phyloP scores from a whole-genome alignment of 1,139 yeast genomes.

The Candida buenavistaensis region DNA sequence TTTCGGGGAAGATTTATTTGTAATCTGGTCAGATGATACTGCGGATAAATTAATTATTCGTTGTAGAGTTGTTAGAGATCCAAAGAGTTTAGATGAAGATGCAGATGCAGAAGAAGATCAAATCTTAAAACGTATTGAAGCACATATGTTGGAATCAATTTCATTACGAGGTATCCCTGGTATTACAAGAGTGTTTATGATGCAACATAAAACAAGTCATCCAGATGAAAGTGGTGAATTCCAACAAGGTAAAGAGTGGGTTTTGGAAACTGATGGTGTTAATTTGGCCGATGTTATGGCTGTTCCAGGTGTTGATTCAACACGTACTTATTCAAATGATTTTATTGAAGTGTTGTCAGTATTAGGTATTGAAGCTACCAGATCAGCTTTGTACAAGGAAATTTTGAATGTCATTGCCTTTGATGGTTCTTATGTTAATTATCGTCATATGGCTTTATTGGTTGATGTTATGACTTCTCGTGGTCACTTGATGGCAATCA shows the following conservation, averaged over 20 bases:
- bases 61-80: conserved; percentile 98
- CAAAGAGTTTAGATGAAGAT: conserved; percentile 89
- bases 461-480: conserved; percentile 99
- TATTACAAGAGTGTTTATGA: conserved; percentile 88
- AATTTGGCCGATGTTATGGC: conserved; percentile 94
- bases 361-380: conserved; percentile 97
- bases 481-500: conserved; percentile 97
- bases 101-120: conserved; percentile 95
- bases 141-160: conserved; percentile 93
- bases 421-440: conserved; percentile 98
- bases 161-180: conserved; percentile 96
- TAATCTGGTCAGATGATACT: conserved; percentile 99
- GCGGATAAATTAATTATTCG: conserved; percentile 96
- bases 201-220: conserved; percentile 82
- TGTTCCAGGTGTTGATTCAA: conserved; percentile 90
- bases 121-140: conserved; percentile 90
- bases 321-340: conserved; percentile 90
- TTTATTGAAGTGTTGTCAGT: conserved; percentile 95
- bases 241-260: conserved; percentile 93
- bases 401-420: conserved; percentile 96
- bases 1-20: conserved; percentile 92
- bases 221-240: conserved; percentile 87
- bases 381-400: conserved; percentile 90
- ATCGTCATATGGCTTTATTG: conserved; percentile 95
- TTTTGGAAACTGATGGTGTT: conserved; percentile 97